Base-by-base conservation (phyloP, 2,329 filamentous ascomycete species). In the Lecanicillium sp. region DNA sequence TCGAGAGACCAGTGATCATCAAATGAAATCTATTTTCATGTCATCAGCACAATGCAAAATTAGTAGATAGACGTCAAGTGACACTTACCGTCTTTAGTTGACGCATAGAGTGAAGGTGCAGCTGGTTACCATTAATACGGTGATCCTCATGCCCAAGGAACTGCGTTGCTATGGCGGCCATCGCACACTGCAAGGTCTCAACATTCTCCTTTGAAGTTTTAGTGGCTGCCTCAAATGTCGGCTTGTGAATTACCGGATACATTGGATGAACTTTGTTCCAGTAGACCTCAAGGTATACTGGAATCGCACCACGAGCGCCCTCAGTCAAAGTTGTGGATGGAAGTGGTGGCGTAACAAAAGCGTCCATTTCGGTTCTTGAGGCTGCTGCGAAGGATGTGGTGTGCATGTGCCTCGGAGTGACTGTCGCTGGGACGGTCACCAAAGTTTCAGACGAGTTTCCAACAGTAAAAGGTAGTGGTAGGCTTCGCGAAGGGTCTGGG, bases 81-180 rank as follows among this genome's bases (percentile, higher is more conserved):
- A 8, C 6, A 64, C 71, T 65, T 56, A 75, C 73, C 46, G 62
- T 56, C 52, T 67, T 67, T 38, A 63, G 62, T 53, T 69, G 68
- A 47, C 68, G 60, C 60, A 58, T 68, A 9, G 70, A 71, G 49
- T 67, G 67, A 37, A 66, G 63, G 54, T 76, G 70, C 49, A 77
- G 58, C 40, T 67, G 58, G 37, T 62, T 65, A 19, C 71, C 71
- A 47, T 64, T 65, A 41, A 59, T 59, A 41, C 71, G 68, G 51
- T 75, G 65, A 35, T 72, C 68, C 51, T 62, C 62, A 49, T 60
- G 57, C 35, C 60, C 54, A 38, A 73, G 55, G 43, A 64, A 68
- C 48, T 76, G 71, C 16, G 71, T 68, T 33, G 68, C 73, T 20
- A 76, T 53, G n/a, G 73, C 72, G 16, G 71, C 73, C 72, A 77